A percentile compares a stretch with the other conserved stretches of the same genome.
Conservation (phyloP, 331 rosid species). For the Prunus yedoensis region DNA sequence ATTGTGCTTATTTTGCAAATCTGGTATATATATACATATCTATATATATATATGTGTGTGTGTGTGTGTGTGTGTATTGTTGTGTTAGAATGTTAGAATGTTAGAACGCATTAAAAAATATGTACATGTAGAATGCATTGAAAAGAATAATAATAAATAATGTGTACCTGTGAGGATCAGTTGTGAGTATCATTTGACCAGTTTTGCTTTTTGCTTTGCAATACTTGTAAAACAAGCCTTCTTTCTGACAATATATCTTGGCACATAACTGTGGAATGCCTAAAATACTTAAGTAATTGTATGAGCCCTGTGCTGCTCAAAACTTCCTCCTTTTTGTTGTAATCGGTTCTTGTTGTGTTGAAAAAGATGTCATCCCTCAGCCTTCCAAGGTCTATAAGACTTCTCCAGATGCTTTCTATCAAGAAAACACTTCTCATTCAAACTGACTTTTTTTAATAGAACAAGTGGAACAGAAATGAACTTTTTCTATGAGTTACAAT, state of each 20-base stretch:
- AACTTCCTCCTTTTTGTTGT: neutral
- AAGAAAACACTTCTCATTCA: neutral
- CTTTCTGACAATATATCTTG: neutral
- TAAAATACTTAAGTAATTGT: neutral
- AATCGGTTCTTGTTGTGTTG: neutral
- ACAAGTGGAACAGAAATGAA: neutral
- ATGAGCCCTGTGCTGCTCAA: neutral
- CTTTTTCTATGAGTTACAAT: neutral
- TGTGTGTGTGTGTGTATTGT: too few relatives aligned
- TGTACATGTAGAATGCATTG: too few relatives aligned
- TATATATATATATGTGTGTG: too few relatives aligned
- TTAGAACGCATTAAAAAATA: too few relatives aligned
- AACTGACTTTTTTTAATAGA: neutral
- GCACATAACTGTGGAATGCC: neutral
- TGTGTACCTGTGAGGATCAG: neutral
- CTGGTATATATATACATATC: neutral
- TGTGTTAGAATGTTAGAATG: too few relatives aligned
- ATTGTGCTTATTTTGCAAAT: neutral
- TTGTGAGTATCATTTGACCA: neutral
- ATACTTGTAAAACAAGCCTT: neutral
- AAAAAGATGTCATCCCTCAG: neutral
- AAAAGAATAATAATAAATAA: too few relatives aligned
- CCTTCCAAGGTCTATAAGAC: neutral
- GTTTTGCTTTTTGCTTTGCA: neutral
- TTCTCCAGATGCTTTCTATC: neutral